Evolutionary conservation across 176 grass and related monocot species (phyloP).

Genomic region (Puya raimondii): DNA sequence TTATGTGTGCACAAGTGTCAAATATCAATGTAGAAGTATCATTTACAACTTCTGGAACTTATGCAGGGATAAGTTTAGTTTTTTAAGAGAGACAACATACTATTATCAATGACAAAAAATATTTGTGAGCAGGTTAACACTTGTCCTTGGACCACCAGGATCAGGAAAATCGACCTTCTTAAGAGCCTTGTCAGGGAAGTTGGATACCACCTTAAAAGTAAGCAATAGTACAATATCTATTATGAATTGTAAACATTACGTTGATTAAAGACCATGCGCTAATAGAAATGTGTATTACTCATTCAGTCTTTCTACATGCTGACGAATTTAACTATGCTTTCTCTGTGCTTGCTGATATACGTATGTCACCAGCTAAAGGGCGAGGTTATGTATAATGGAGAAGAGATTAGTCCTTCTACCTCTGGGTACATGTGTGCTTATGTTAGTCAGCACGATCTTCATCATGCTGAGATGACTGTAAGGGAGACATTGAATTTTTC

Average conservation of each 20-base stretch:
- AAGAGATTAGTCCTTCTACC: conserved; percentile 45
- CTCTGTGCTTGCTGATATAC: neutral
- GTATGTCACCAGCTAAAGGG: conserved; percentile 42
- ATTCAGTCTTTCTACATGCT: neutral
- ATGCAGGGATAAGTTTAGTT: neutral
- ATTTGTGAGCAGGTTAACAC: conserved; percentile 68
- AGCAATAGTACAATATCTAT: neutral
- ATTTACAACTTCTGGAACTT: neutral
- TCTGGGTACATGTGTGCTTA: conserved; percentile 57
- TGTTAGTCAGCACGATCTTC: conserved; percentile 84
- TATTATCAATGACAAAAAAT: neutral
- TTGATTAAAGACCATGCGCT: neutral
- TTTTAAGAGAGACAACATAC: neutral
- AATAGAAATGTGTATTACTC: no score
- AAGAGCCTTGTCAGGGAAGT: conserved; percentile 61
- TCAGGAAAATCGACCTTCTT: conserved; percentile 89
- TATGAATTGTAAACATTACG: neutral
- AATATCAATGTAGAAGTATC: neutral
- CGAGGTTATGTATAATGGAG: conserved; percentile 56
- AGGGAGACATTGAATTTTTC: conserved; percentile 74
- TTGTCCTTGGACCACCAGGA: conserved; percentile 83
- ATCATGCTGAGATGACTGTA: conserved; percentile 93
- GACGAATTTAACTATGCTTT: neutral
- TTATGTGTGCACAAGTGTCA: neutral
- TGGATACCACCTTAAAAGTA: conserved; percentile 62